These are phyloP conservation scores for Daldinia decipiens DNA, from an alignment of 495 filamentous ascomycete species.

Conservation along the genomic window DNA sequence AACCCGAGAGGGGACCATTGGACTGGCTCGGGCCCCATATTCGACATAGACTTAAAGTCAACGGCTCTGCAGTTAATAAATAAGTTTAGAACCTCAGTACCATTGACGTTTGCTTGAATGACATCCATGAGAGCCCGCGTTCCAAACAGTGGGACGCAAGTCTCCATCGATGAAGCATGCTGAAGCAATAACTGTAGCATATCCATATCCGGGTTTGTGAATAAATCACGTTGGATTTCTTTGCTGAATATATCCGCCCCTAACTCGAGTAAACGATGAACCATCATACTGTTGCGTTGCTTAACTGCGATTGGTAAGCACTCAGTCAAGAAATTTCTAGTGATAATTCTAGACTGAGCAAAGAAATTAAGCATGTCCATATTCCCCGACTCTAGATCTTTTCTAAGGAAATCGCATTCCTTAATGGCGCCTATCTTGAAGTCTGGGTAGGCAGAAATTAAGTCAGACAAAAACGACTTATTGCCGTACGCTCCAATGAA, in stretches of 20 bases:
- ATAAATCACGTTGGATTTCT: not conserved
- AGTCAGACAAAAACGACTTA: not conserved
- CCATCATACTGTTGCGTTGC: not conserved
- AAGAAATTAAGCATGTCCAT: conserved; percentile 8
- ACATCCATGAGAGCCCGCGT: not conserved
- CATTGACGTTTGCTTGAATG: not conserved
- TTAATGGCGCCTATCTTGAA: not conserved
- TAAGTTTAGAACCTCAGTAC: not conserved
- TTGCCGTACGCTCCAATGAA: not conserved
- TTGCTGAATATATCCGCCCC: not conserved
- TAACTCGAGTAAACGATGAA: conserved; percentile 1
- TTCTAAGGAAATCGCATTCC: not conserved
- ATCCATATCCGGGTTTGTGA: not conserved
- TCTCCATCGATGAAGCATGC: not conserved
- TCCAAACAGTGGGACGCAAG: not conserved
- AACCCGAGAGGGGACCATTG: not conserved
- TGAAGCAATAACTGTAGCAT: not conserved
- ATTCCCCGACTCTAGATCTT: not conserved
- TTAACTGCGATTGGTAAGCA: not conserved
- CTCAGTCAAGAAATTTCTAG: not conserved
- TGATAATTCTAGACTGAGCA: not conserved
- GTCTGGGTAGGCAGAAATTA: not conserved
- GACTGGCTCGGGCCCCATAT: no score
- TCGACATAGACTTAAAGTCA: not conserved
- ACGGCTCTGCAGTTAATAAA: not conserved